phyloP scores from a whole-genome alignment of 2,329 filamentous ascomycete species.

The Trichoderma sp. region DNA sequence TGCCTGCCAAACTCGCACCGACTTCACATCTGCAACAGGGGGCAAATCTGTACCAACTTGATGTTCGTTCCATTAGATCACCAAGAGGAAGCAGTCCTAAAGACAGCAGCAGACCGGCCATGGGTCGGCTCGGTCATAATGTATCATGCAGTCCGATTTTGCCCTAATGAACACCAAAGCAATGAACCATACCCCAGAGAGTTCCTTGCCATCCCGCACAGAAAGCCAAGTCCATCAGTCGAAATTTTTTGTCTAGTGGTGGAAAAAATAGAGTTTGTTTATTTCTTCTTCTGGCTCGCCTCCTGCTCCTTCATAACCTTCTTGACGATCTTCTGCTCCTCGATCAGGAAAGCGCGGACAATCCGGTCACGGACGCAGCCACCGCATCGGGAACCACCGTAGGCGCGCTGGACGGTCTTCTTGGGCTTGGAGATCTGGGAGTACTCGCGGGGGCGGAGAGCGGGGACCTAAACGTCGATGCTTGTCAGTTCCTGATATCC shows the following conservation, averaged over 20 bases:
- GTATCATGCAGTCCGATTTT: slow-evolving; percentile 54
- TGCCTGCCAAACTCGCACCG: background rate
- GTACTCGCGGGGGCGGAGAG: slow-evolving; percentile 98
- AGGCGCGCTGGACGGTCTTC: slow-evolving; percentile 99
- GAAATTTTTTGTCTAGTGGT: slow-evolving; percentile 28
- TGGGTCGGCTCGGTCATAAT: slow-evolving; percentile 40
- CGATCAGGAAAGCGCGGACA: slow-evolving; percentile 97
- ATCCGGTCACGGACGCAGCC: slow-evolving; percentile 99
- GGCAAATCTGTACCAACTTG: slow-evolving; percentile 40
- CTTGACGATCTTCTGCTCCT: slow-evolving; percentile 99
- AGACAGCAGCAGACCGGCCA: slow-evolving; percentile 52
- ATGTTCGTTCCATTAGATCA: slow-evolving; percentile 50
- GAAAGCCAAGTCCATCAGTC: slow-evolving; percentile 39
- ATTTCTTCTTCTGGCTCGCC: slow-evolving; percentile 69
- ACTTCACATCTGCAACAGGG: slow-evolving; percentile 1
- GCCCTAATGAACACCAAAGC: slow-evolving; percentile 57
- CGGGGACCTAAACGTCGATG: slow-evolving; percentile 69
- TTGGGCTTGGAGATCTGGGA: slow-evolving; percentile 94
- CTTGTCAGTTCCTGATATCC: slow-evolving; percentile 29
- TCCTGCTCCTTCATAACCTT: slow-evolving; percentile 99
- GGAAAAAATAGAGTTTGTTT: slow-evolving; percentile 45
- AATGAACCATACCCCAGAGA: slow-evolving; percentile 50
- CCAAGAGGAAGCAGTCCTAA: slow-evolving; percentile 49
- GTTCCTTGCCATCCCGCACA: slow-evolving; percentile 43
- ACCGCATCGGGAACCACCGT: slow-evolving; percentile 97